Evolutionary conservation across 306 rosid genomes (phyloP).

Genomic region (Fagus crenata): DNA sequence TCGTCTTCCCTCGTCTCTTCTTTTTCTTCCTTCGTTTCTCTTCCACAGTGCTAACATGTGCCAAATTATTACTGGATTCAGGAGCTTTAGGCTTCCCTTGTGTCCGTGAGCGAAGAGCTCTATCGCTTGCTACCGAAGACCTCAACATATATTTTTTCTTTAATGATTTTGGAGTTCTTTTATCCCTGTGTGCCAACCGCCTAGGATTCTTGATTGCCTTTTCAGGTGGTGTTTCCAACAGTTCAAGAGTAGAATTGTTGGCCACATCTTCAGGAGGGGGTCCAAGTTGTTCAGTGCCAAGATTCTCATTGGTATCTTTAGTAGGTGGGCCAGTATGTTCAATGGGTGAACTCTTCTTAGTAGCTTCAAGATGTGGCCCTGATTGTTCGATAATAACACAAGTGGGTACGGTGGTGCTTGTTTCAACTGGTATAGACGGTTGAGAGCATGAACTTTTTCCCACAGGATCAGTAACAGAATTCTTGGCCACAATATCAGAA

Average conservation of each 20-base stretch:
- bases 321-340: conserved; percentile 11
- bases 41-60: conserved; percentile 39
- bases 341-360: conserved; percentile 7
- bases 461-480: conserved; percentile 20
- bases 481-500: conserved; percentile 21
- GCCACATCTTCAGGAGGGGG: conserved; percentile 35
- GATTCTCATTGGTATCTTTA: conserved; percentile 27
- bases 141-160: conserved; percentile 57
- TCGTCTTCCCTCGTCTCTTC: conserved; percentile 39
- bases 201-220: conserved; percentile 19
- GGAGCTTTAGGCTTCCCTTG: conserved; percentile 55
- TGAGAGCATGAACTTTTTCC: conserved; percentile 19
- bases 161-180: conserved; percentile 43
- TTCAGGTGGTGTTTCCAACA: conserved; percentile 36
- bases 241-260: conserved; percentile 33
- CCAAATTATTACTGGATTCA: conserved; percentile 45
- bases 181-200: conserved; percentile 31
- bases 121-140: conserved; percentile 58
- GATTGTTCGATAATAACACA: conserved; percentile 7
- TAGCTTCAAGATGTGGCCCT: conserved; percentile 24
- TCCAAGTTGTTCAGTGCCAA: conserved; percentile 38
- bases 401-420: background rate
- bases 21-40: conserved; percentile 43
- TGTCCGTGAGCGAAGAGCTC: conserved; percentile 73
- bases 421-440: background rate